Percentiles rank a stretch among this genome's conserved stretches.
Conservation (phyloP, 192 early-diverging fungal genomes). For the Umbelopsis sp. region DNA sequence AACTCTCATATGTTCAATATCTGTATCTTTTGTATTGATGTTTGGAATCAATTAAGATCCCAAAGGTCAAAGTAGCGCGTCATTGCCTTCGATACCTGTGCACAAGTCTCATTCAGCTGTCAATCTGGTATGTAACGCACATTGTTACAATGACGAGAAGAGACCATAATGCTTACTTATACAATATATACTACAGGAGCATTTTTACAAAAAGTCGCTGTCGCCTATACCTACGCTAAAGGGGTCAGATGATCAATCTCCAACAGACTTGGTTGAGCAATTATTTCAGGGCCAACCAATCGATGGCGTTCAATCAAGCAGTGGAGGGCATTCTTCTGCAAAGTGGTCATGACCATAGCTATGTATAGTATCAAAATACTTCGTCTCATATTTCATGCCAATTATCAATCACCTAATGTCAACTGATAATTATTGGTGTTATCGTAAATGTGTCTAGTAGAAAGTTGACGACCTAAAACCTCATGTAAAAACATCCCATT, state of each 20-base stretch:
- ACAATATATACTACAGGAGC: not conserved
- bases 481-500: no score
- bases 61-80: not conserved
- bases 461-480: no score
- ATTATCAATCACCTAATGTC: no score
- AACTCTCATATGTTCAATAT: not conserved
- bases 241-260: slow-evolving; percentile 27
- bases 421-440: no score
- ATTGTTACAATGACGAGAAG: not conserved
- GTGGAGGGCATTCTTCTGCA: not conserved
- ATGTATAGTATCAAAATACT: no score
- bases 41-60: not conserved
- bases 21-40: not conserved
- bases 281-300: slow-evolving; percentile 29
- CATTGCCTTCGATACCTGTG: not conserved
- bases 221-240: slow-evolving; percentile 15
- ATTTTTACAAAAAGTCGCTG: slow-evolving; percentile 14
- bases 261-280: slow-evolving; percentile 36
- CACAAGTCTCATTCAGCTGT: slow-evolving; percentile 34
- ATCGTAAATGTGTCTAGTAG: no score
- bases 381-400: no score
- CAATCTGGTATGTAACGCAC: slow-evolving; percentile 19
- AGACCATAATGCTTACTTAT: not conserved
- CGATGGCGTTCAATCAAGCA: slow-evolving; percentile 1
- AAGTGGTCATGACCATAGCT: slow-evolving; percentile 6